Conservation (phyloP, 208 protist genomes). For the Acanthamoeba triangularis region DNA sequence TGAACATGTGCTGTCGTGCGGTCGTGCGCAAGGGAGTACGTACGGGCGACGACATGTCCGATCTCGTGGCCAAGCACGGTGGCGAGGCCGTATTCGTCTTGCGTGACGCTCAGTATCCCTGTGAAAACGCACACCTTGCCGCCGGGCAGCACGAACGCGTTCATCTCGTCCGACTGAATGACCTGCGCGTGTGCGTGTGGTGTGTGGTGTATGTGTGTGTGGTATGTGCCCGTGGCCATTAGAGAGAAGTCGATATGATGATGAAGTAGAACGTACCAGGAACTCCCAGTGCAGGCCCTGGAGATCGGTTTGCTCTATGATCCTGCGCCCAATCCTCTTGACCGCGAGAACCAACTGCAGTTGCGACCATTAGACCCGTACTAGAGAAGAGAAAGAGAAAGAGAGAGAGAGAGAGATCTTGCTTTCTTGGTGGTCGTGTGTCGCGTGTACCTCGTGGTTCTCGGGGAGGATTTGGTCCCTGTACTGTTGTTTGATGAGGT, state of each 20-base stretch:
- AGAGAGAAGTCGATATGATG: neutral
- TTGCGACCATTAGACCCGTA: neutral
- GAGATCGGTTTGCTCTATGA: conserved; percentile 24
- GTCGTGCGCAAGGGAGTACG: neutral
- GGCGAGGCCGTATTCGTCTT: conserved; percentile 67
- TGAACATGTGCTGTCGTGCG: neutral
- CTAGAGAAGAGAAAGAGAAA: neutral
- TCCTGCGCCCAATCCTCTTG: conserved; percentile 38
- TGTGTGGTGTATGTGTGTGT: neutral
- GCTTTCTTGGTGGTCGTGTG: too few species aligned
- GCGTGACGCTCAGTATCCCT: conserved; percentile 27
- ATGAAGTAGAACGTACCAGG: neutral
- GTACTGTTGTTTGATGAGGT: conserved; percentile 48
- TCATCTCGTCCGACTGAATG: conserved; percentile 35
- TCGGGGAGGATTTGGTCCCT: conserved; percentile 28
- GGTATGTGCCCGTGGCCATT: neutral
- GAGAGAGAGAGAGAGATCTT: neutral
- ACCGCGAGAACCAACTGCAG: neutral
- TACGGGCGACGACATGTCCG: conserved; percentile 68
- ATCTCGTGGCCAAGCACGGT: conserved; percentile 68
- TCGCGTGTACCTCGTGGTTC: conserved; percentile 15
- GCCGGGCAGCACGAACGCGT: conserved; percentile 73
- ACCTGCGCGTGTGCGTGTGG: neutral
- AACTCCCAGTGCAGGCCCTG: conserved; percentile 68
- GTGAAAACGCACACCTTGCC: conserved; percentile 76